Percentiles rank a stretch among this genome's conserved stretches.
These are phyloP conservation scores for Leucoagaricus sp. DNA, from an alignment of 1,284 basidiomycete species.

Conservation along the genomic window DNA sequence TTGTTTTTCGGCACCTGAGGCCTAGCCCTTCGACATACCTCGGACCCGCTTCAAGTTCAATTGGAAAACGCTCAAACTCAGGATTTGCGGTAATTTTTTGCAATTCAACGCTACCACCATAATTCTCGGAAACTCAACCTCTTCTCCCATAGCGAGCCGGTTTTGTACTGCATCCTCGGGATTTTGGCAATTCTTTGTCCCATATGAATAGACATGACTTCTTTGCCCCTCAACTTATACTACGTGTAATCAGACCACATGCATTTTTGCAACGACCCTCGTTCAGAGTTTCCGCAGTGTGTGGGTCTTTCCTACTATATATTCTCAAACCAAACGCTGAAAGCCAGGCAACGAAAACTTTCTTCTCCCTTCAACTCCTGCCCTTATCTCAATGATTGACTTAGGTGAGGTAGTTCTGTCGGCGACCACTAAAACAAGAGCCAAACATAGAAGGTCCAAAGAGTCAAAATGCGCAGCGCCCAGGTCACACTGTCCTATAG, in stretches of 20 bases:
- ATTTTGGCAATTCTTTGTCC: constrained; percentile 1
- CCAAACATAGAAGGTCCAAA: background rate
- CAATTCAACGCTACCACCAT: background rate
- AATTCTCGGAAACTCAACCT: background rate
- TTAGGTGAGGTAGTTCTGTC: background rate
- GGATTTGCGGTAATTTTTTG: background rate
- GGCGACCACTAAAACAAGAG: background rate
- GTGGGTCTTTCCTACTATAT: too few species aligned
- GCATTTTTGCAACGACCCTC: background rate
- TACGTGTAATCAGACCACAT: too few species aligned
- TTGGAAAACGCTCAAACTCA: too few species aligned
- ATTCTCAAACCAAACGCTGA: too few species aligned
- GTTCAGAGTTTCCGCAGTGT: background rate
- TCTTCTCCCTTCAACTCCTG: background rate
- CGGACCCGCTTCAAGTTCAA: background rate
- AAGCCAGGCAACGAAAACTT: background rate
- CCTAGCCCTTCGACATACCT: background rate
- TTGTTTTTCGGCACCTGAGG: background rate
- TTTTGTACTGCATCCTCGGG: background rate
- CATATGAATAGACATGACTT: too few species aligned
- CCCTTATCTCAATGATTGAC: background rate
- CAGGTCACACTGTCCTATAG: background rate
- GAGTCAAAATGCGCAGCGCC: too few species aligned
- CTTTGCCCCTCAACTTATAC: too few species aligned
- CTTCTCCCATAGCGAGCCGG: background rate